Evolutionary conservation across 2,329 filamentous ascomycete genomes (phyloP).

Genomic region (Thelonectria olida): DNA sequence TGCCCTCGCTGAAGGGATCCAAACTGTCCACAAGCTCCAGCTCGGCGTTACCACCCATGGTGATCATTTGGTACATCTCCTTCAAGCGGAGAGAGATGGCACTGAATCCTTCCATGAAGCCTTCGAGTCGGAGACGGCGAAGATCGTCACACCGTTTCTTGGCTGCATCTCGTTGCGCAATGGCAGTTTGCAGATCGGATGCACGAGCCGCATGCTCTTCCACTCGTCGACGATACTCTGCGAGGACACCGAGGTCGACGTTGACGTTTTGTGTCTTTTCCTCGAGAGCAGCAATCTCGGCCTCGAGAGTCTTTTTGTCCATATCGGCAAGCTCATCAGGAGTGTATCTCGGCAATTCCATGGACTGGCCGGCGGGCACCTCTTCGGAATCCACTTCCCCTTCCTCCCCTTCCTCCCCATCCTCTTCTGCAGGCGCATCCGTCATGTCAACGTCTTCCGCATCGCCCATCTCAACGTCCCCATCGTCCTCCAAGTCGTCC

Average conservation of each 20-base stretch:
- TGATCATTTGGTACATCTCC: slow-evolving; percentile 99
- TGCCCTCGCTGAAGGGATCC: slow-evolving; percentile 96
- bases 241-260: slow-evolving; percentile 88
- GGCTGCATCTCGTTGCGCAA: slow-evolving; percentile 81
- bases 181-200: slow-evolving; percentile 83
- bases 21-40: slow-evolving; percentile 95
- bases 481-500: slow-evolving; percentile 37
- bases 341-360: slow-evolving; percentile 81
- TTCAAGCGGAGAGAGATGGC: slow-evolving; percentile 94
- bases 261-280: slow-evolving; percentile 83
- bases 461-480: slow-evolving; percentile 47
- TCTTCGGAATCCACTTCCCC: slow-evolving; percentile 40
- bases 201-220: slow-evolving; percentile 84
- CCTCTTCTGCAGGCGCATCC: slow-evolving; percentile 43
- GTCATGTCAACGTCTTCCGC: slow-evolving; percentile 44
- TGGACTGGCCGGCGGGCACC: slow-evolving; percentile 47
- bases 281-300: slow-evolving; percentile 69
- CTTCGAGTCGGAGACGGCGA: slow-evolving; percentile 87
- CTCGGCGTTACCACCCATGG: slow-evolving; percentile 98
- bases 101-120: slow-evolving; percentile 98
- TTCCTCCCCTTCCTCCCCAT: slow-evolving; percentile 37
- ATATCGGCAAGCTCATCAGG: slow-evolving; percentile 74
- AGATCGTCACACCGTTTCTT: slow-evolving; percentile 95
- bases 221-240: slow-evolving; percentile 86
- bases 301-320: slow-evolving; percentile 68